Conservation (phyloP, 192 early-diverging fungal species). For the Funneliformis geosporum region DNA sequence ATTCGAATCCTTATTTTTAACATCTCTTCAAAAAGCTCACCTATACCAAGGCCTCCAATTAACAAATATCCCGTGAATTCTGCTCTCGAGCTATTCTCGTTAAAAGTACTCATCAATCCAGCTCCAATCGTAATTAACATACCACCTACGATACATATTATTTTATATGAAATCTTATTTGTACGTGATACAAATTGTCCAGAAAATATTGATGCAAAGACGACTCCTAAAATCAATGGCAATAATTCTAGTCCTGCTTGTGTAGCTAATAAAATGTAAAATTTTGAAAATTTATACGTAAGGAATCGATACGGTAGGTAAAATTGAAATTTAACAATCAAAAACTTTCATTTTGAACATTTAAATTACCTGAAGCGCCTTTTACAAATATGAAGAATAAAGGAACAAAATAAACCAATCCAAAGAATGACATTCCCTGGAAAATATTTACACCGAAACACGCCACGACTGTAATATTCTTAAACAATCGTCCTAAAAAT, state of each 20-base stretch:
- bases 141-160: slow-evolving; percentile 64
- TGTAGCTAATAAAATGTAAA: slow-evolving; percentile 51
- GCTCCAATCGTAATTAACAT: slow-evolving; percentile 59
- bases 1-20: neutral
- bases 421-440: slow-evolving; percentile 50
- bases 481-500: slow-evolving; percentile 52
- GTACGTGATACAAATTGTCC: slow-evolving; percentile 63
- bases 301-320: neutral
- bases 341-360: neutral
- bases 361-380: slow-evolving; percentile 42
- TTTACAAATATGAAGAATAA: slow-evolving; percentile 74
- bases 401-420: slow-evolving; percentile 68
- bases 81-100: slow-evolving; percentile 45
- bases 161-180: slow-evolving; percentile 53
- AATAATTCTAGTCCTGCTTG: slow-evolving; percentile 70
- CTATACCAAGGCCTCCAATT: slow-evolving; percentile 72
- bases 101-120: slow-evolving; percentile 58
- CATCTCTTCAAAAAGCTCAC: slow-evolving; percentile 29
- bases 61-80: slow-evolving; percentile 65
- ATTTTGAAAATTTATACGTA: slow-evolving; percentile 2
- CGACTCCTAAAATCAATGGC: slow-evolving; percentile 72
- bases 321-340: neutral
- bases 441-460: slow-evolving; percentile 47
- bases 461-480: slow-evolving; percentile 44
- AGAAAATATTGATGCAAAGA: slow-evolving; percentile 59